Conservation (phyloP, 192 early-diverging fungal genomes). For the Coemansia sp. region DNA sequence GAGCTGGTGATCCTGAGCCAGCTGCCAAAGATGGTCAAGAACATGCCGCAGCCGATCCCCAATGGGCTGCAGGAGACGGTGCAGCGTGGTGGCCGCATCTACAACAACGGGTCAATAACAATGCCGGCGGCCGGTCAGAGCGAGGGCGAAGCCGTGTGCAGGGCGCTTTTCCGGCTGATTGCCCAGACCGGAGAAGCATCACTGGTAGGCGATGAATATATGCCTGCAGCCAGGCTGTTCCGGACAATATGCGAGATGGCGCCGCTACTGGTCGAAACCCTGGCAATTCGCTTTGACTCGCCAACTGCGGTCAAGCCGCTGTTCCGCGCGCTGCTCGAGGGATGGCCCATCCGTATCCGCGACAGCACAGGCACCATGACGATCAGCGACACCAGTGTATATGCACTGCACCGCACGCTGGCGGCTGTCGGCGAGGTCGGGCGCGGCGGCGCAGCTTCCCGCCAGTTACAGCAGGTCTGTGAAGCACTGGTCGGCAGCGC, state of each 20-base stretch:
- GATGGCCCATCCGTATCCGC: conserved; percentile 22
- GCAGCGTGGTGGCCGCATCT: conserved; percentile 33
- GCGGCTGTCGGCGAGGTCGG: conserved; percentile 29
- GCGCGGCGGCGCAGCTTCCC: conserved; percentile 17
- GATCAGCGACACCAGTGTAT: not conserved
- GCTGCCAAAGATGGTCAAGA: conserved; percentile 37
- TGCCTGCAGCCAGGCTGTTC: conserved; percentile 5
- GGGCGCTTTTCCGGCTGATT: conserved; percentile 12
- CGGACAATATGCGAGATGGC: conserved; percentile 22
- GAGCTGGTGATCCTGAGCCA: conserved; percentile 38
- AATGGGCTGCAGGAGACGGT: conserved; percentile 41
- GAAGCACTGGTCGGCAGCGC: not conserved
- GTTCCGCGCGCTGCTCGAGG: conserved; percentile 15
- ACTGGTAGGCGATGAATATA: not conserved
- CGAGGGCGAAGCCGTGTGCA: conserved; percentile 16
- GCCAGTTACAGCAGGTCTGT: conserved; percentile 15
- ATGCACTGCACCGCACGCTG: conserved; percentile 35
- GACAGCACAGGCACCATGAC: not conserved
- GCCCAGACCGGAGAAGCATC: not conserved
- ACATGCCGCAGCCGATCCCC: conserved; percentile 49
- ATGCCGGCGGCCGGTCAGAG: not conserved
- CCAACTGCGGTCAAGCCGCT: conserved; percentile 13
- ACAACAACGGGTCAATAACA: conserved; percentile 34
- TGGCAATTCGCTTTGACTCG: conserved; percentile 28
- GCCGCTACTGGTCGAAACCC: conserved; percentile 37